Conservation (phyloP, 1,139 yeast species). For the Saccharomyces pastorianus region DNA sequence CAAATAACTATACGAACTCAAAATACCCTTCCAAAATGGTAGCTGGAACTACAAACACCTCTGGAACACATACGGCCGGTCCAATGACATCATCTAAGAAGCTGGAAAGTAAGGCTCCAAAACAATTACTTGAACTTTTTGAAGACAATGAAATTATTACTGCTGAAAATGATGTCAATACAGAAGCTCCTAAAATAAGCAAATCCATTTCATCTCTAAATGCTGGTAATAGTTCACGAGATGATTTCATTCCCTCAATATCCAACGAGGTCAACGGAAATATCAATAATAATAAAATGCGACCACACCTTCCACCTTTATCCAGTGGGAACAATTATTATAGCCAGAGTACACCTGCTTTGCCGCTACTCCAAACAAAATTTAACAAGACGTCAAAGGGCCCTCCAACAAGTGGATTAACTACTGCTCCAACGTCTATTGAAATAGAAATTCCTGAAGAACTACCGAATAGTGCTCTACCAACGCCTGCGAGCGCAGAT, state of each 20-base stretch:
- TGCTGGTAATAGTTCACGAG: conserved; percentile 6
- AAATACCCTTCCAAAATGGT: conserved; percentile 18
- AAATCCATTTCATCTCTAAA: conserved; percentile 15
- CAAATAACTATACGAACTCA: conserved; percentile 23
- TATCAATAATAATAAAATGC: conserved; percentile 3
- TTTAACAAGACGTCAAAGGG: conserved; percentile 19
- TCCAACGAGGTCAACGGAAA: neutral
- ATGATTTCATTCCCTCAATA: neutral
- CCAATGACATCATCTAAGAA: conserved; percentile 10
- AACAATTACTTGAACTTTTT: conserved; percentile 63
- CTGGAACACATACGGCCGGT: conserved; percentile 17
- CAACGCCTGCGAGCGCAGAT: conserved; percentile 9
- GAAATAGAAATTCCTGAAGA: conserved; percentile 55
- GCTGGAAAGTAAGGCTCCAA: conserved; percentile 51
- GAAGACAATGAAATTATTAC: conserved; percentile 37
- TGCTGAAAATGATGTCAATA: conserved; percentile 9
- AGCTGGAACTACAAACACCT: conserved; percentile 24
- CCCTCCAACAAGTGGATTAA: conserved; percentile 19
- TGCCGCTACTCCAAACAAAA: conserved; percentile 28
- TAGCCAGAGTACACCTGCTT: conserved; percentile 26
- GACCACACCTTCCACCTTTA: neutral
- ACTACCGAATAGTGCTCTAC: conserved; percentile 29
- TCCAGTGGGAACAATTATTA: conserved; percentile 11
- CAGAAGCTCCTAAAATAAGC: conserved; percentile 17
- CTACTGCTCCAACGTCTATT: conserved; percentile 37